Evolutionary conservation across 805 yeast genomes (phyloP).

Genomic region (Starmerella geochares): DNA sequence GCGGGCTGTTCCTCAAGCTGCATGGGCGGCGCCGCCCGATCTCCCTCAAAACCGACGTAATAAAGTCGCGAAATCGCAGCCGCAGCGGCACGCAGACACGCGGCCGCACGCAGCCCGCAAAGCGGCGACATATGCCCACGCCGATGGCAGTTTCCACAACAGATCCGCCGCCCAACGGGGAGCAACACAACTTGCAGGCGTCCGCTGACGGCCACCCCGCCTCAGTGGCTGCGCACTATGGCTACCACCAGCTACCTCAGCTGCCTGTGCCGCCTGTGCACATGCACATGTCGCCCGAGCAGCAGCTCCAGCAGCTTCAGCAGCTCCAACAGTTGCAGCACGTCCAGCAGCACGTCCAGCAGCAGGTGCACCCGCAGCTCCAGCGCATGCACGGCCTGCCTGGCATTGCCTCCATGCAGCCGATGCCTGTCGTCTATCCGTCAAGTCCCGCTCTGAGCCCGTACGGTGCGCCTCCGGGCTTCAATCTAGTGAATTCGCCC

Average conservation of each 20-base stretch:
- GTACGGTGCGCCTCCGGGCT: conserved; percentile 11
- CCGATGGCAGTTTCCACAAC: conserved; percentile 12
- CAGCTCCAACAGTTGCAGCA: conserved; percentile 10
- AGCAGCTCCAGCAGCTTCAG: conserved; percentile 10
- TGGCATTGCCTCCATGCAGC: conserved; percentile 10
- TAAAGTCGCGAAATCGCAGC: conserved; percentile 73
- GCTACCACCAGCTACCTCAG: conserved; percentile 4
- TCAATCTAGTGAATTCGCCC: conserved; percentile 15
- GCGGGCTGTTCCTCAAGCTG: conserved; percentile 83
- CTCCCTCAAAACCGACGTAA: conserved; percentile 82
- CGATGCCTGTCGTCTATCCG: conserved; percentile 20
- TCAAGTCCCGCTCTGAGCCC: conserved; percentile 21
- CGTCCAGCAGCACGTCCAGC: conserved; percentile 11
- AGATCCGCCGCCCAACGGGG: conserved; percentile 1
- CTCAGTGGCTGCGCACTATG: neutral
- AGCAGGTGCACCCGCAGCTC: conserved; percentile 6
- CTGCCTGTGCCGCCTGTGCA: conserved; percentile 5
- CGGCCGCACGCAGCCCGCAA: conserved; percentile 11
- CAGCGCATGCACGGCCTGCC: conserved; percentile 11
- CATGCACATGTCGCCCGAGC: conserved; percentile 3
- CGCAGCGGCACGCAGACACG: conserved; percentile 18
- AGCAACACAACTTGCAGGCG: neutral
- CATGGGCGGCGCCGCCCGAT: conserved; percentile 93
- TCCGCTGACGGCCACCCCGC: neutral
- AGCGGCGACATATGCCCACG: conserved; percentile 9